Conservation (phyloP, 495 filamentous ascomycete species). For the Neurospora sp. region DNA sequence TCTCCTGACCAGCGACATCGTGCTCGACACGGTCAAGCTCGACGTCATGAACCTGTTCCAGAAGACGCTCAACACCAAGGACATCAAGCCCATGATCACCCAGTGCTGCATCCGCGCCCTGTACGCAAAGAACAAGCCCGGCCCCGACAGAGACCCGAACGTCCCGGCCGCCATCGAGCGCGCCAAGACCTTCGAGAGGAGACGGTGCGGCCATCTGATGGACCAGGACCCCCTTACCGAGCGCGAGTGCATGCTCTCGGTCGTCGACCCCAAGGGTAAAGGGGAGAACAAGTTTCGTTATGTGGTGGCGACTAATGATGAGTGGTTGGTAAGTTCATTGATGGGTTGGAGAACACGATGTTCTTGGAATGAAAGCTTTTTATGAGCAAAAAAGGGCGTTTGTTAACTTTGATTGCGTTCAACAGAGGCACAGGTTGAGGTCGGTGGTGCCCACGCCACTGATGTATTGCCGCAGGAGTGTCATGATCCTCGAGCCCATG, state of each 20-base stretch:
- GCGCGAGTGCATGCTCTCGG: slow-evolving; percentile 64
- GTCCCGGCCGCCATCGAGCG: slow-evolving; percentile 51
- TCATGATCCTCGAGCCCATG: slow-evolving; percentile 84
- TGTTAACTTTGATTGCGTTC: background rate
- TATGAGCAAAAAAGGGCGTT: background rate
- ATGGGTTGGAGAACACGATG: background rate
- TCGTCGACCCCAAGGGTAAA: slow-evolving; percentile 63
- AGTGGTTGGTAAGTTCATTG: slow-evolving; percentile 17
- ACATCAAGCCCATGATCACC: slow-evolving; percentile 62
- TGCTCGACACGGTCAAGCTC: slow-evolving; percentile 46
- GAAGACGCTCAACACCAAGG: slow-evolving; percentile 58
- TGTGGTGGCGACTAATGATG: slow-evolving; percentile 69
- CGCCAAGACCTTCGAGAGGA: slow-evolving; percentile 67
- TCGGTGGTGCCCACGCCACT: slow-evolving; percentile 34
- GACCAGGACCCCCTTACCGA: slow-evolving; percentile 67
- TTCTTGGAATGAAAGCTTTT: background rate
- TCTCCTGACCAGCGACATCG: slow-evolving; percentile 35
- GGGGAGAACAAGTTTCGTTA: slow-evolving; percentile 83
- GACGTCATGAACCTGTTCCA: slow-evolving; percentile 58
- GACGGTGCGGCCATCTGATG: slow-evolving; percentile 82
- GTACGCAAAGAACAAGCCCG: slow-evolving; percentile 40
- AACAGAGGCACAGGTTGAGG: slow-evolving; percentile 18
- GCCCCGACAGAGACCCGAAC: slow-evolving; percentile 45
- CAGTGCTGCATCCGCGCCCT: slow-evolving; percentile 48
- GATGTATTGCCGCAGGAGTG: slow-evolving; percentile 73